Evolutionary conservation across 768 basidiomycete genomes (phyloP).

Genomic region (Jaapia argillacea): DNA sequence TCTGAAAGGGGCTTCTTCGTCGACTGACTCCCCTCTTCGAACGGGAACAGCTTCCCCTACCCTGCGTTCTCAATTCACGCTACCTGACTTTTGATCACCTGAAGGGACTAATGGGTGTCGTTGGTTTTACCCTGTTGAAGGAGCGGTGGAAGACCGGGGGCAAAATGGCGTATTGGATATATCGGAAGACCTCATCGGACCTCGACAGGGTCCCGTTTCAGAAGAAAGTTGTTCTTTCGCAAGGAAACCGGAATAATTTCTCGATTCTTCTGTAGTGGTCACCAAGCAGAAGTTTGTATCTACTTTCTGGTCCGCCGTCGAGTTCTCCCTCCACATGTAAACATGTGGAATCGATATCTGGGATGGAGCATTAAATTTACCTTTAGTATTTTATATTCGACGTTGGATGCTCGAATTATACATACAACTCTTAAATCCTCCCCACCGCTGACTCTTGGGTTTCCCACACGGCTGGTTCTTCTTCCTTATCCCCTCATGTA

Average conservation of each 20-base stretch:
- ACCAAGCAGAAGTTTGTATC: background rate
- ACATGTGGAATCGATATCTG: too few species aligned
- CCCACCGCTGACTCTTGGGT: too few species aligned
- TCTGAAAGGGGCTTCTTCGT: background rate
- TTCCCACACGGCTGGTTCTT: too few species aligned
- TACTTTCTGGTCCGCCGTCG: background rate
- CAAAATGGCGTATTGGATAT: conserved; percentile 87
- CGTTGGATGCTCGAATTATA: too few species aligned
- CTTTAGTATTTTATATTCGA: too few species aligned
- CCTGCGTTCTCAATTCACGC: conserved; percentile 81
- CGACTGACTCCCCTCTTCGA: conserved; percentile 1
- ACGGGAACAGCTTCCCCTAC: conserved; percentile 65
- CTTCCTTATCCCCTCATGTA: too few species aligned
- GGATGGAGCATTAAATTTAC: too few species aligned
- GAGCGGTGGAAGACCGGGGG: conserved; percentile 57
- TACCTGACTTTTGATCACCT: conserved; percentile 62
- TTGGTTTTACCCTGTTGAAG: conserved; percentile 57
- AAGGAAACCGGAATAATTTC: conserved; percentile 78
- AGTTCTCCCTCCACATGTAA: too few species aligned
- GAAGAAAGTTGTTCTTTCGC: conserved; percentile 50
- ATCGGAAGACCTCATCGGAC: conserved; percentile 30
- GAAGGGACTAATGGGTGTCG: conserved; percentile 38
- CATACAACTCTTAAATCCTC: too few species aligned
- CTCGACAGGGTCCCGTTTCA: conserved; percentile 20
- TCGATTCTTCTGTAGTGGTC: conserved; percentile 32